These are phyloP conservation scores for Pogostemon cablin DNA, from an alignment of 257 asterid genomes.

Conservation along the genomic window DNA sequence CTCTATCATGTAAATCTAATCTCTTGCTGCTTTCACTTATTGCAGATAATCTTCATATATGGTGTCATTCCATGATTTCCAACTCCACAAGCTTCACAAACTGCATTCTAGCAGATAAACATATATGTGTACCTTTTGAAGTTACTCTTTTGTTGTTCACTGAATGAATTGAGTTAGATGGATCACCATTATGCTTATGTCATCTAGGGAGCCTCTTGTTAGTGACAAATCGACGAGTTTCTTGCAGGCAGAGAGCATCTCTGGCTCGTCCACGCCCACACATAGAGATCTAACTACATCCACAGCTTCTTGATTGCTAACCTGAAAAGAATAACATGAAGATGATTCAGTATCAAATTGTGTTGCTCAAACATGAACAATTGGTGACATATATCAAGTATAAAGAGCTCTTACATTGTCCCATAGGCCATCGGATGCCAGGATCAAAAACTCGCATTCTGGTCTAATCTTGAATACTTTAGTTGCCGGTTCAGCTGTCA, in stretches of 20 bases:
- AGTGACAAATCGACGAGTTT: conserved; percentile 67
- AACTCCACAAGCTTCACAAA: too few relatives aligned
- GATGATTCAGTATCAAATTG: conserved; percentile 18
- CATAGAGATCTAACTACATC: conserved; percentile 54
- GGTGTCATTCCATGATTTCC: too few relatives aligned
- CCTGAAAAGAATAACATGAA: conserved; percentile 44
- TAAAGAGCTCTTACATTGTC: conserved; percentile 53
- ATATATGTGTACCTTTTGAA: not conserved
- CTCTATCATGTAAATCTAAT: conserved; percentile 11
- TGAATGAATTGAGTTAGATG: conserved; percentile 51
- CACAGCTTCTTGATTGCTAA: conserved; percentile 82
- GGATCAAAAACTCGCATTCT: conserved; percentile 71
- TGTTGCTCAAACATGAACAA: not conserved
- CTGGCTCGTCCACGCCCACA: conserved; percentile 42
- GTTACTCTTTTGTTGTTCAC: conserved; percentile 12
- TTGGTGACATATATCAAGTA: not conserved
- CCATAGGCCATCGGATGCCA: conserved; percentile 95
- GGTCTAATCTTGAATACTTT: conserved; percentile 47
- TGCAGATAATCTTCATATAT: conserved; percentile 5
- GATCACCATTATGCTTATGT: conserved; percentile 65
- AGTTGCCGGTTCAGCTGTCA: conserved; percentile 72
- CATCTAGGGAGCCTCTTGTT: conserved; percentile 73
- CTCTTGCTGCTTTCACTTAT: conserved; percentile 35
- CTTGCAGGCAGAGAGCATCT: conserved; percentile 60
- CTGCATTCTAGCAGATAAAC: not conserved